Evolutionary conservation across 371 early-diverging fungal genomes (phyloP), one percentile per base, ranked within the genome.

Genomic region (Apophysomyces trapeziformis): DNA sequence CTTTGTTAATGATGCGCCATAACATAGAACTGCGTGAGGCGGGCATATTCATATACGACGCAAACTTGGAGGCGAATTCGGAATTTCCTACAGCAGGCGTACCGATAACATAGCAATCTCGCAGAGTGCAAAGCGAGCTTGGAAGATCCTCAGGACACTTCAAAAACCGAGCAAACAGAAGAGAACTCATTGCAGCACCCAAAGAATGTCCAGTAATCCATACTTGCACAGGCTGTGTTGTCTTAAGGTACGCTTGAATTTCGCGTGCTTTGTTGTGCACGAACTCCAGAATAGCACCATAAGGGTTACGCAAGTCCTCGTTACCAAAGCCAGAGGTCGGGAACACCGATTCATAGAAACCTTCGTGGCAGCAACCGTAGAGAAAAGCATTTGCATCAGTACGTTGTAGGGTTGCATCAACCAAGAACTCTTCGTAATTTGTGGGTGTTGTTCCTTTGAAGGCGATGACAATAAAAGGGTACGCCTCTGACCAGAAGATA

Each of bases 161-260:
- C 18, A 83, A 69, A 36, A 75, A 71, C 12, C 85, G 67, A 0
- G 85, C 85, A 76, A 83, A 80, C 4, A 80, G 67, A 26, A 83
- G 60, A 1, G 80, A 75, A 2, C 77, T 73, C 54, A 85, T 61
- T 0, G 83, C 82, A 8, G 80, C 82, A n/a, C 85, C 84, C 8
- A 85, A 63, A 0, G 84, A 85, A 64, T 85, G 84, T 0, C 85
- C 85, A 6, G 83, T 78, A 6, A 85, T 61, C 84, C 84, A 85
- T 3, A 85, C 41, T 38, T 82, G 81, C 32, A 82, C 68, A 21
- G 80, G 82, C 12, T 71, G 65, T 1, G 50, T 64, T 0, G 70
- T 73, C 21, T 71, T 43, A 4, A 63, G 38, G 6, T 68, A 58
- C 4, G 57, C 9, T 57, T 79, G 60, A 13, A 81, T 36, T 7